These are phyloP conservation scores for Chara braunii DNA, from an alignment of 139 green algal genomes.

Conservation along the genomic window DNA sequence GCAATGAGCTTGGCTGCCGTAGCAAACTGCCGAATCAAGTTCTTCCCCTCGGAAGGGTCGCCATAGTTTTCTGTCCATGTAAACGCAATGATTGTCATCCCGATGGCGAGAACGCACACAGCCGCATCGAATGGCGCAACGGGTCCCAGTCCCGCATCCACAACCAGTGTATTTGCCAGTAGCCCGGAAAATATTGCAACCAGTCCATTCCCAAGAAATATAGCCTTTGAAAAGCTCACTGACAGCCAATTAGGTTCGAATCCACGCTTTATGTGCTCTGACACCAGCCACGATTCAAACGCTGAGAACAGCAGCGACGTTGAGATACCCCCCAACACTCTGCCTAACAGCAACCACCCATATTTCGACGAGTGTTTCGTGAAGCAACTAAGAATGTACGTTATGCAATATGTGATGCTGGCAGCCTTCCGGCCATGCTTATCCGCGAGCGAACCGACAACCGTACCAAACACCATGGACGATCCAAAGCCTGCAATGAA, in stretches of 20 bases:
- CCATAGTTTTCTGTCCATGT: conserved; percentile 91
- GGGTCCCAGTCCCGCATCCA: conserved; percentile 58
- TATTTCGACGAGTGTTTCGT: conserved; percentile 92
- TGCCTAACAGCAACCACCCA: conserved; percentile 71
- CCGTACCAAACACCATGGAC: conserved; percentile 92
- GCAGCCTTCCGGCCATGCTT: conserved; percentile 81
- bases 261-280: conserved; percentile 74
- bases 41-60: conserved; percentile 39
- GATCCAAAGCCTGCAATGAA: conserved; percentile 96
- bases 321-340: conserved; percentile 87
- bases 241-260: conserved; percentile 73
- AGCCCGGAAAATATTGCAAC: conserved; percentile 84
- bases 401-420: conserved; percentile 70
- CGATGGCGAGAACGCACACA: conserved; percentile 60
- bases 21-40: conserved; percentile 10
- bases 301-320: conserved; percentile 90
- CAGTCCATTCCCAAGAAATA: conserved; percentile 91
- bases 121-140: conserved; percentile 93
- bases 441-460: conserved; percentile 85
- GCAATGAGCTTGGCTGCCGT: conserved; percentile 5
- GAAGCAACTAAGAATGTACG: conserved; percentile 75
- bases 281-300: conserved; percentile 92
- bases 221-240: conserved; percentile 74
- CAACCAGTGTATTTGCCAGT: conserved; percentile 75
- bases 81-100: conserved; percentile 61